phyloP scores from a whole-genome alignment of 1,284 basidiomycete species.

The Rhodotorula sp. region DNA sequence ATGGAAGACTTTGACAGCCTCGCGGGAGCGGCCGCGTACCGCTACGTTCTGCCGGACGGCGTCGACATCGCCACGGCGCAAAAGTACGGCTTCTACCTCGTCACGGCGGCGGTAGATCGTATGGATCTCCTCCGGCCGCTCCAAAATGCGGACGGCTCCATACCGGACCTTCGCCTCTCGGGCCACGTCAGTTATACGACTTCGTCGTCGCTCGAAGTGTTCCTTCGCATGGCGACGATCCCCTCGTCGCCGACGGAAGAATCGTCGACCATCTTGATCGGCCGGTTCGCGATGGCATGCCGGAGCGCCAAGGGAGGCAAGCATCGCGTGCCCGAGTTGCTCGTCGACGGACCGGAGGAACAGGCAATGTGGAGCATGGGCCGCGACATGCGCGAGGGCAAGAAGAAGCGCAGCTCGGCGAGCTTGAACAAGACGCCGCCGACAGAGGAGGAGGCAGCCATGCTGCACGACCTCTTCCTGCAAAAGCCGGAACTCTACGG shows the following conservation, averaged over 20 bases:
- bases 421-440: conserved; percentile 46
- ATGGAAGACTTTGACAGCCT: conserved; percentile 50
- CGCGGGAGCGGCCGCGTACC: conserved; percentile 48
- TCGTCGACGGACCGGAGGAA: conserved; percentile 45
- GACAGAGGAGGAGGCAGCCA: conserved; percentile 47
- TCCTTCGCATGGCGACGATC: conserved; percentile 49
- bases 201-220: conserved; percentile 50
- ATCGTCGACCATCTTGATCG: conserved; percentile 47
- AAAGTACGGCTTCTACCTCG: conserved; percentile 48
- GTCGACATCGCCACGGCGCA: conserved; percentile 39
- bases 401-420: conserved; percentile 21
- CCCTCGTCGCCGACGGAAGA: conserved; percentile 32
- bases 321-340: conserved; percentile 45
- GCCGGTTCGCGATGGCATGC: conserved; percentile 51
- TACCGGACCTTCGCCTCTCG: conserved; percentile 44
- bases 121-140: conserved; percentile 43
- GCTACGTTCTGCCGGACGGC: conserved; percentile 49
- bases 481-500: conserved; percentile 28
- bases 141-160: conserved; percentile 40
- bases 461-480: conserved; percentile 48
- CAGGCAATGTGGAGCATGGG: conserved; percentile 47
- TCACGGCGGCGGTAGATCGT: conserved; percentile 51
- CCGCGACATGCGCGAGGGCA: conserved; percentile 40
- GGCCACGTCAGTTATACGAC: conserved; percentile 44
- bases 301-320: conserved; percentile 44